Conservation (phyloP, 1,284 basidiomycete genomes). For the Puccinia horiana region DNA sequence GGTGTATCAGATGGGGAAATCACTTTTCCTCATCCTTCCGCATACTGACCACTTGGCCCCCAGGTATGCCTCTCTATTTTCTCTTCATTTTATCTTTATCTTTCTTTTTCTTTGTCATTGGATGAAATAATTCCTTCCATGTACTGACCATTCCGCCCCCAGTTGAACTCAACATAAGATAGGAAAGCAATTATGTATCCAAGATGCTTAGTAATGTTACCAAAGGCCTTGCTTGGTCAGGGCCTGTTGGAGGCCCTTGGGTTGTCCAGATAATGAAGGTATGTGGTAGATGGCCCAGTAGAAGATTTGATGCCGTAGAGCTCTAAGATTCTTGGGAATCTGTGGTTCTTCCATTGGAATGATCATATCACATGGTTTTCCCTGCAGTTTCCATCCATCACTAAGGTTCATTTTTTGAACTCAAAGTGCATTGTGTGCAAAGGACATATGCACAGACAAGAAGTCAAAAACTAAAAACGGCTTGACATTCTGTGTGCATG, state of each 20-base stretch:
- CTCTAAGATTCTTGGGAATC: neutral
- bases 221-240: neutral
- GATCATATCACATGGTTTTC: neutral
- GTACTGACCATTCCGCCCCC: too few relatives aligned
- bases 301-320: neutral
- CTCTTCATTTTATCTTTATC: too few relatives aligned
- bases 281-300: neutral
- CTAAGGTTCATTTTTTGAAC: constrained; percentile 16
- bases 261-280: too few relatives aligned
- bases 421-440: neutral
- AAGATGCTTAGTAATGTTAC: neutral
- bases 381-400: neutral
- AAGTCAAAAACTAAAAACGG: constrained; percentile 18
- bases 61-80: too few relatives aligned
- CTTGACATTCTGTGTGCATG: neutral
- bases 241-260: neutral
- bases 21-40: too few relatives aligned
- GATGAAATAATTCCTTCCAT: too few relatives aligned
- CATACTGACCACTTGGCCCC: too few relatives aligned
- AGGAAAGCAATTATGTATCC: too few relatives aligned
- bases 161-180: too few relatives aligned
- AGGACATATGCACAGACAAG: neutral
- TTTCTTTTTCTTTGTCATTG: too few relatives aligned
- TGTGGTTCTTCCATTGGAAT: neutral
- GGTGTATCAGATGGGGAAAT: too few relatives aligned